phyloP scores from a whole-genome alignment of 1,139 yeast genomes.

The Nadsonia starkeyi-henricii region DNA sequence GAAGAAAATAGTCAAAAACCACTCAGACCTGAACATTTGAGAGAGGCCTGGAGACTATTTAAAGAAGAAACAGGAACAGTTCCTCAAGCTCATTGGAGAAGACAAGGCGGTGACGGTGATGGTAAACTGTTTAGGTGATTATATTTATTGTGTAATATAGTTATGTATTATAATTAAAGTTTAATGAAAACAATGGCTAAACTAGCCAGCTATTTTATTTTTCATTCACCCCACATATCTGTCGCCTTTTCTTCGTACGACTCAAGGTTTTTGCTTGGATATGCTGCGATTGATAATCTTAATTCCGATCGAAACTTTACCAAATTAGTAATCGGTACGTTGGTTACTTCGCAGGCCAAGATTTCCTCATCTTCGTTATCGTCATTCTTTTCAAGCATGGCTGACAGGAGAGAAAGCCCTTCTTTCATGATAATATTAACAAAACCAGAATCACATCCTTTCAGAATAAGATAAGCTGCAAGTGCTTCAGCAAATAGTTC shows the following conservation, averaged over 20 bases:
- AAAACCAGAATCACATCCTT: not conserved
- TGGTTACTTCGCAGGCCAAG: not conserved
- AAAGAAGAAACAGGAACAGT: constrained; percentile 53
- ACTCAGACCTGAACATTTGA: constrained; percentile 64
- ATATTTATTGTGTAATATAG: constrained; percentile 5
- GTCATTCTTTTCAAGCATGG: not conserved
- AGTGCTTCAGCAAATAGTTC: not conserved
- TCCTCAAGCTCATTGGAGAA: constrained; percentile 50
- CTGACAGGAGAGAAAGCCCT: not conserved
- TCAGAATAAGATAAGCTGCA: not conserved
- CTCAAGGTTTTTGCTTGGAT: not conserved
- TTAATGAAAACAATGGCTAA: not conserved
- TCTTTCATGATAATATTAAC: not conserved
- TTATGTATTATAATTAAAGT: constrained; percentile 1
- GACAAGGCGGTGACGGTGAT: constrained; percentile 58
- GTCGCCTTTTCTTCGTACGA: not conserved
- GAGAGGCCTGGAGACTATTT: constrained; percentile 79
- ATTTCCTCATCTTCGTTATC: not conserved
- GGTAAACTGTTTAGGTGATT: constrained; percentile 49
- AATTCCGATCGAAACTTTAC: not conserved
- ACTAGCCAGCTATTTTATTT: not conserved
- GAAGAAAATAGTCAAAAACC: constrained; percentile 40
- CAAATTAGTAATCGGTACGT: not conserved
- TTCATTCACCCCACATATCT: not conserved
- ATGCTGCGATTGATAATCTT: not conserved